Base-by-base conservation (phyloP, 2,329 filamentous ascomycete species). In the Sporothrix schenckii region DNA sequence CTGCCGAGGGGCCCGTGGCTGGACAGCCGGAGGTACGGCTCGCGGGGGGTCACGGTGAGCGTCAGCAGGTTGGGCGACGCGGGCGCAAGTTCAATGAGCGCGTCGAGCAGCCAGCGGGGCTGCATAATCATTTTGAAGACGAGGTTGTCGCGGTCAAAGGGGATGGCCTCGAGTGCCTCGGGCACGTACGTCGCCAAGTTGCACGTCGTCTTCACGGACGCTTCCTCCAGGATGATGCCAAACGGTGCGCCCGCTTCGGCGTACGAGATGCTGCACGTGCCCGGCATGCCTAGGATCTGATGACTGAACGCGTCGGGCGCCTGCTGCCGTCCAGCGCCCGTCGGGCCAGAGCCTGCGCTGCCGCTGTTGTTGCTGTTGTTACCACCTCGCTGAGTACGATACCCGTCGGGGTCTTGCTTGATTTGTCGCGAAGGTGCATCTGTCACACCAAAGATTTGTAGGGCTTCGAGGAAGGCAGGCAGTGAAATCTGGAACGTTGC, bases 61-160 rank as follows among this genome's bases (percentile, higher is more conserved):
- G 89, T 90, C 30, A 97, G 83, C 52, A 88, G 86, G 5, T 88
- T 87, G 0, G 93, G 93, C n/a, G 86, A 88, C 34, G 93, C 91
- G 14, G 86, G 86, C 1, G 86, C 87, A 63, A 91, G 85, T 77
- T 94, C 92, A 1, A 87, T 85, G 53, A 94, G 83, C 19, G 89
- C 88, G 76, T 94, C 91, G 13, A 91, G 85, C 4, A 94, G 85
- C 80, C 87, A 90, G 47, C 86, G 86, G 13, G 90, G 88, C 74
- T 90, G 91, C 91, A 97, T 97, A 77, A 99, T 98, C 72, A 97
- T 93, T 79, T 98, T 99, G 82, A 97, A 91, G 10, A 88, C 85
- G 10, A 98, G 84, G 68, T 89, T 87, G 66, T 93, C 87, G 44
- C 93, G 88, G 76, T 94, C 89, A 74, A 99, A 93, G 0, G 94